phyloP scores from a whole-genome alignment of 169 alveolate species.

The Blepharisma undulans region DNA sequence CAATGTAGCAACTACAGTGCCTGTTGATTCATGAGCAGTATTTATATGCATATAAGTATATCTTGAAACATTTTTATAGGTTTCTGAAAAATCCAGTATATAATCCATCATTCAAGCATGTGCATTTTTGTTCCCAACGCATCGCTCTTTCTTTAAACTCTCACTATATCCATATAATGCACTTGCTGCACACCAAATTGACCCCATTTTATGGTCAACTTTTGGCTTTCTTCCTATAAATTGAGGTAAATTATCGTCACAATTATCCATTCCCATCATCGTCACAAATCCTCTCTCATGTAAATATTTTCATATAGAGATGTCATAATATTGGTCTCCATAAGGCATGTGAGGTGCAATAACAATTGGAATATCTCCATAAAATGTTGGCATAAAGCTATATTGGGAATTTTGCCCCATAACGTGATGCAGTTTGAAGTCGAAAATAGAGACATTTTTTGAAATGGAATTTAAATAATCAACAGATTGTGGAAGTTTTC shows the following conservation, averaged over 20 bases:
- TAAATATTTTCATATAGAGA: constrained; percentile 5
- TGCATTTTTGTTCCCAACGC: neutral
- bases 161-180: neutral
- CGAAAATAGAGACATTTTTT: neutral
- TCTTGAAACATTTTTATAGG: neutral
- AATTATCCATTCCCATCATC: constrained; percentile 23
- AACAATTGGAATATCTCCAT: constrained; percentile 3
- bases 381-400: constrained; percentile 7
- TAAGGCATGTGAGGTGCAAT: neutral
- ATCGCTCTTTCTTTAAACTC: neutral
- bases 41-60: neutral
- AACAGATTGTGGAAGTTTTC: constrained; percentile 23
- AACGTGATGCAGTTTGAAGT: constrained; percentile 26
- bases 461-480: neutral
- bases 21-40: constrained; percentile 32
- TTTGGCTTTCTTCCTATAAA: constrained; percentile 1
- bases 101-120: neutral
- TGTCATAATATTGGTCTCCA: neutral
- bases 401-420: constrained; percentile 6
- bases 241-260: neutral
- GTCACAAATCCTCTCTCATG: constrained; percentile 25
- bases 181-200: constrained; percentile 4
- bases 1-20: neutral
- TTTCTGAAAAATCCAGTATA: neutral
- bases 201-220: neutral